Conservation (phyloP, 768 basidiomycete genomes). For the Tulasnella sp. region DNA sequence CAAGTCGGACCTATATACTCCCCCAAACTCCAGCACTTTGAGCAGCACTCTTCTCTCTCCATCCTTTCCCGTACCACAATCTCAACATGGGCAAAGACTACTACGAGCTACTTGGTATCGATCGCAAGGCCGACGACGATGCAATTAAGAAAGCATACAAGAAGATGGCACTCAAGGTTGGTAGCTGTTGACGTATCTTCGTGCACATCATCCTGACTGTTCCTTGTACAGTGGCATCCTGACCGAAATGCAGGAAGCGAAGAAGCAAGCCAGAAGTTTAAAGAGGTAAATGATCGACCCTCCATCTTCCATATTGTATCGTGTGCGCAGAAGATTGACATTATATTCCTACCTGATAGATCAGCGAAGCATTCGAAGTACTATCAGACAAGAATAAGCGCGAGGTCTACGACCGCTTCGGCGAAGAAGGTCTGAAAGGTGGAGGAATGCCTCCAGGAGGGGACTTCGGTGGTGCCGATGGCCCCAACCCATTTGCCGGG, state of each 20-base stretch:
- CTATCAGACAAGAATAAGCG: conserved; percentile 81
- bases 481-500: conserved; percentile 35
- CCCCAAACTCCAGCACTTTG: background rate
- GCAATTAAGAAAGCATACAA: conserved; percentile 94
- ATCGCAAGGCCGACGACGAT: conserved; percentile 54
- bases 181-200: conserved; percentile 16
- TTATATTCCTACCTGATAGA: conserved; percentile 30
- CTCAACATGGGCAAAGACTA: conserved; percentile 49
- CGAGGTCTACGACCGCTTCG: conserved; percentile 81
- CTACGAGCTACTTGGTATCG: conserved; percentile 71
- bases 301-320: background rate
- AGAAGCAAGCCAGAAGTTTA: conserved; percentile 79
- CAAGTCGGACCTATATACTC: background rate
- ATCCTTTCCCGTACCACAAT: background rate
- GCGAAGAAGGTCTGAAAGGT: conserved; percentile 87
- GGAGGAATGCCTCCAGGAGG: conserved; percentile 35
- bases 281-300: conserved; percentile 48
- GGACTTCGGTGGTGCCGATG: conserved; percentile 22
- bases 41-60: background rate
- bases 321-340: background rate
- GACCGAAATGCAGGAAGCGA: conserved; percentile 75
- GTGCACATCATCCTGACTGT: background rate
- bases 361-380: conserved; percentile 94
- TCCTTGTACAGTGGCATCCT: conserved; percentile 87
- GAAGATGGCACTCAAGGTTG: conserved; percentile 52